Conservation (phyloP, 2,329 filamentous ascomycete species). For the Hypoxylon sp. region DNA sequence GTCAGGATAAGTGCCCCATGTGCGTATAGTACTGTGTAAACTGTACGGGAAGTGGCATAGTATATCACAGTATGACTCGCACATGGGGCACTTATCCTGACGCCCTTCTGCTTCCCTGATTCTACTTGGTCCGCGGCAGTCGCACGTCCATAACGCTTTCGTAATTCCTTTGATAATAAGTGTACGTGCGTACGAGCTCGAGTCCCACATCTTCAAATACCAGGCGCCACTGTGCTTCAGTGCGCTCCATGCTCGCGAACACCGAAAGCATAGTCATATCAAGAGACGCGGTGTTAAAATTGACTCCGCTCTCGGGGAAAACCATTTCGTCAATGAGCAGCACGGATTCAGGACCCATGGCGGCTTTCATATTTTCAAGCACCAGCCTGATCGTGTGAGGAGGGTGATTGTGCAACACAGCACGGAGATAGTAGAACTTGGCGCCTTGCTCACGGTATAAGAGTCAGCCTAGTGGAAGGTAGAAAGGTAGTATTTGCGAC, state of each 20-base stretch:
- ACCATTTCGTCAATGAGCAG: slow-evolving; percentile 44
- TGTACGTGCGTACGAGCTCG: slow-evolving; percentile 26
- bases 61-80: too few relatives aligned
- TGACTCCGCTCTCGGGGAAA: slow-evolving; percentile 26
- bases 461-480: too few relatives aligned
- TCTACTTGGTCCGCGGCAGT: too few relatives aligned
- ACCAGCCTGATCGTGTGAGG: slow-evolving; percentile 16
- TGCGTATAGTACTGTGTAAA: too few relatives aligned
- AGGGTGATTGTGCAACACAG: slow-evolving; percentile 41
- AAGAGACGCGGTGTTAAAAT: slow-evolving; percentile 8
- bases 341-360: slow-evolving; percentile 37
- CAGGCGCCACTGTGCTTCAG: slow-evolving; percentile 27
- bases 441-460: slow-evolving; percentile 10
- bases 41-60: too few relatives aligned
- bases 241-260: slow-evolving; percentile 36
- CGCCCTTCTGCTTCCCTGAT: too few relatives aligned
- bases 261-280: slow-evolving; percentile 42
- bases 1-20: too few relatives aligned
- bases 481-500: too few relatives aligned
- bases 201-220: slow-evolving; percentile 16
- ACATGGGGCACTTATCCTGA: too few relatives aligned
- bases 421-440: slow-evolving; percentile 42
- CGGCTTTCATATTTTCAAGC: slow-evolving; percentile 18
- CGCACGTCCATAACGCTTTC: slow-evolving; percentile 40
- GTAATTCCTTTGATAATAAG: not conserved